These are phyloP conservation scores for Tetracentron sinense DNA, from an alignment of 164 flowering plant species.

Conservation along the genomic window DNA sequence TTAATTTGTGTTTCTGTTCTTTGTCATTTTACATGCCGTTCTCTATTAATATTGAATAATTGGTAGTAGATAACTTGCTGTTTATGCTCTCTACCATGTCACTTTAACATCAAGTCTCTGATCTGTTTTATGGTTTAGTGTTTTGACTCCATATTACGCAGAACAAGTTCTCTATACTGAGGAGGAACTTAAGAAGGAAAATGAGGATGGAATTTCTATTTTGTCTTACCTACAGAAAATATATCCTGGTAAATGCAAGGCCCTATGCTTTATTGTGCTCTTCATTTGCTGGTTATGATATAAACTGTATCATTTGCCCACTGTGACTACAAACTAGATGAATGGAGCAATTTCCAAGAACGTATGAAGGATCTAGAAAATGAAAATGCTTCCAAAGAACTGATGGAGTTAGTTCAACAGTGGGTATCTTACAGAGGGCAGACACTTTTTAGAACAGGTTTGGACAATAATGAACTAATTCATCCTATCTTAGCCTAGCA, in stretches of 20 bases:
- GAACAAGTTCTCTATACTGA: conserved; percentile 88
- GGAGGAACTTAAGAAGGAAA: conserved; percentile 78
- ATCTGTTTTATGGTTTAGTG: neutral
- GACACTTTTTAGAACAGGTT: conserved; percentile 92
- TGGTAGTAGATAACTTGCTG: neutral
- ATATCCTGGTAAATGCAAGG: neutral
- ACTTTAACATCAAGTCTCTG: neutral
- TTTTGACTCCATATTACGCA: conserved; percentile 51
- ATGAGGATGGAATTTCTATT: conserved; percentile 93
- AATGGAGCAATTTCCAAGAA: conserved; percentile 74
- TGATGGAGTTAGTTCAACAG: conserved; percentile 22
- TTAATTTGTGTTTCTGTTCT: no score
- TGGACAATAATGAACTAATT: neutral
- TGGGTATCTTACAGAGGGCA: conserved; percentile 99
- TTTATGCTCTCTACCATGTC: neutral
- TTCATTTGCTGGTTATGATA: neutral
- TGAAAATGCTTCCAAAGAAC: neutral
- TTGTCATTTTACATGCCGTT: no score
- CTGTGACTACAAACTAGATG: conserved; percentile 41
- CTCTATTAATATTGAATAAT: no score
- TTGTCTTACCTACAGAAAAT: conserved; percentile 16
- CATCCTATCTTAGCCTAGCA: neutral
- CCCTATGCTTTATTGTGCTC: neutral
- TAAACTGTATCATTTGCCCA: neutral
- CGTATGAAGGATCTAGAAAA: conserved; percentile 32